Base-by-base conservation (phyloP, 2,329 filamentous ascomycete genomes). In the Apiospora koreana region DNA sequence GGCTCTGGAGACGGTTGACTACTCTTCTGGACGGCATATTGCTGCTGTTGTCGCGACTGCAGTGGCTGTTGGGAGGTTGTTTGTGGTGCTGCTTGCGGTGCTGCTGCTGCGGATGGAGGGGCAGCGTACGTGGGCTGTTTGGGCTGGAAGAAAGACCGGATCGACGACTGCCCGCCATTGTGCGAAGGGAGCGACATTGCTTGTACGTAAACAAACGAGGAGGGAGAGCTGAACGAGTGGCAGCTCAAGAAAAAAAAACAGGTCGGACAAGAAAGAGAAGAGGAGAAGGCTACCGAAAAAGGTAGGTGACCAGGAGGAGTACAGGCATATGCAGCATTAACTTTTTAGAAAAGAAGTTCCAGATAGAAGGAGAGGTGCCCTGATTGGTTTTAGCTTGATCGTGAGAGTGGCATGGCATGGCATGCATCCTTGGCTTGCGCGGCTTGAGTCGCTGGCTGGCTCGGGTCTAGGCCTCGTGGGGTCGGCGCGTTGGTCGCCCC, bases 121-220 rank as follows among this genome's bases (percentile, higher is more conserved):
- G 73, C 70, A 74, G 83, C 77, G 74, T 86, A 86, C 70, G 82
- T 81, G 58, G 84, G 83, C 65, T 82, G 77, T 73, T 80, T 81
- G 65, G 85, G 84, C 72, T 84, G 83, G 79, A 92, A 91, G 81
- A 91, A 92, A 69, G 87, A 90, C 69, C 86, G 87, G 75, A 92
- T 91, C 64, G 89, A 90, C 48, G 85, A 80, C 76, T 90, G 79
- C 41, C 74, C 74, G 70, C 81, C 81, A 71, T 78, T 76, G 66
- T 77, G 75, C 14, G 82, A 80, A 50, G 79, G 75, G 66, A 79
- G 78, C 71, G 81, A 78, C 81, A 83, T 82, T 82, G 73, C 78
- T 80, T 64, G 54, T 62, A 38, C 31, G 54, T 38, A 38, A 35
- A 45, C 9, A 42, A 41, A 45, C 21, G 64, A 28, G 64, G 38